These are phyloP conservation scores for Auricularia heimuer DNA, from an alignment of 768 basidiomycete species.

Conservation along the genomic window DNA sequence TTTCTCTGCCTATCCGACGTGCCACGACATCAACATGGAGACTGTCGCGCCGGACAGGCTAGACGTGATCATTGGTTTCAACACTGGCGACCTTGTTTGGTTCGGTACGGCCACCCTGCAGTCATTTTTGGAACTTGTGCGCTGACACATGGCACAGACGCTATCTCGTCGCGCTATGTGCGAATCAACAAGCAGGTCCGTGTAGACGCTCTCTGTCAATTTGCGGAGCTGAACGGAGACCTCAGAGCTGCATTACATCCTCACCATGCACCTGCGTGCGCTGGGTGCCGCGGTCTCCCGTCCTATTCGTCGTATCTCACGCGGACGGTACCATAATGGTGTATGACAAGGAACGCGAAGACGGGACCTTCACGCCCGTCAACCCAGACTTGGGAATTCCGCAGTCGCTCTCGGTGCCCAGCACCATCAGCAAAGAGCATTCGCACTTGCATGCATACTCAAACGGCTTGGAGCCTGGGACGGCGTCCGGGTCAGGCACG, in stretches of 20 bases:
- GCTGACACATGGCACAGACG: constrained; percentile 38
- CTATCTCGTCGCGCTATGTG: constrained; percentile 68
- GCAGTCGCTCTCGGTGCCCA: constrained; percentile 10
- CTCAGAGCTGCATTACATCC: constrained; percentile 63
- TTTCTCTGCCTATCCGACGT: constrained; percentile 82
- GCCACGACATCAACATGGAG: constrained; percentile 74
- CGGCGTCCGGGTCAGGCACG: neutral
- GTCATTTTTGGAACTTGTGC: neutral
- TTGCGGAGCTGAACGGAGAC: too few species aligned
- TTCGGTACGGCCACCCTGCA: constrained; percentile 48
- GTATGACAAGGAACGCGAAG: constrained; percentile 87
- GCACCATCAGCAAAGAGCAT: neutral
- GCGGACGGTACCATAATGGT: constrained; percentile 83
- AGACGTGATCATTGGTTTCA: constrained; percentile 87
- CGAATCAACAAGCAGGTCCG: constrained; percentile 78
- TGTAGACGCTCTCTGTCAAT: constrained; percentile 1
- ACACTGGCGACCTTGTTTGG: constrained; percentile 94
- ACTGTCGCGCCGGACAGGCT: constrained; percentile 73
- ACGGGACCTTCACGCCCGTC: constrained; percentile 56
- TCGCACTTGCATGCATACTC: neutral
- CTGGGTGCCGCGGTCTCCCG: constrained; percentile 76
- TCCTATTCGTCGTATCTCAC: constrained; percentile 78
- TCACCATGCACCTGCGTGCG: constrained; percentile 83
- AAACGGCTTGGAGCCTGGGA: neutral
- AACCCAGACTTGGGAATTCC: constrained; percentile 32